Base-by-base conservation (phyloP, 805 yeast species). In the Yamadazyma kitorensis region DNA sequence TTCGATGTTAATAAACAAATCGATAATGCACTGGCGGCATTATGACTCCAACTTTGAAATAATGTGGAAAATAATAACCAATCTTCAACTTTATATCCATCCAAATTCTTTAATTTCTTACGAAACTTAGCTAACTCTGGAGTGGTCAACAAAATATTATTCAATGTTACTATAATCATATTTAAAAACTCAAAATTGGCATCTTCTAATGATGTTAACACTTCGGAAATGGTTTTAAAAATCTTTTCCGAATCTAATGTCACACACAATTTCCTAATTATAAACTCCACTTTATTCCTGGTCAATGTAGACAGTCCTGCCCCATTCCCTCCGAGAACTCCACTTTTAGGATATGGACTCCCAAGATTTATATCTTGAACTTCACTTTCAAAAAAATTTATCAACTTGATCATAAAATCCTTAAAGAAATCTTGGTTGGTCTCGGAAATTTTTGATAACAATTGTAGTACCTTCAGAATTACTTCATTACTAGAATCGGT, bases 41-140 rank as follows among this genome's bases (percentile, higher is more conserved):
- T 91, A 41, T 82, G 82, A 45, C 95, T 80, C 98, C 98, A 93
- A 38, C 94, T 80, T 50, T 78, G 80, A 61, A 91, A 93, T 36
- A 93, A 64, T 0, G 81, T 66, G 17, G 83, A 72, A 54, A 93
- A 93, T 25, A 89, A 67, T 15, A 69, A 57, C 68, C 81, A 77
- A 37, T 86, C 93, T 23, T 76, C 79, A 16, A 65, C 44, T 23
- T 74, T 71, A 47, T 57, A 59, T 14, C 59, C 52, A 33, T 82
- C 86, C n/a, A 80, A 57, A 26, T 59, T 54, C 59, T 72, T 55
- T 33, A 91, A 63, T 48, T 83, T 76, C 38, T 74, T 77, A 34
- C 98, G 74, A 43, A 93, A 68, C 2, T 70, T 68, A 0, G 76
- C 59, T 31, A 93, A 68, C 50, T 93, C 98, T 2, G 86, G 87